Evolutionary conservation across 129 eudicot species (phyloP).

Genomic region (Centrapalus pauciflorus): DNA sequence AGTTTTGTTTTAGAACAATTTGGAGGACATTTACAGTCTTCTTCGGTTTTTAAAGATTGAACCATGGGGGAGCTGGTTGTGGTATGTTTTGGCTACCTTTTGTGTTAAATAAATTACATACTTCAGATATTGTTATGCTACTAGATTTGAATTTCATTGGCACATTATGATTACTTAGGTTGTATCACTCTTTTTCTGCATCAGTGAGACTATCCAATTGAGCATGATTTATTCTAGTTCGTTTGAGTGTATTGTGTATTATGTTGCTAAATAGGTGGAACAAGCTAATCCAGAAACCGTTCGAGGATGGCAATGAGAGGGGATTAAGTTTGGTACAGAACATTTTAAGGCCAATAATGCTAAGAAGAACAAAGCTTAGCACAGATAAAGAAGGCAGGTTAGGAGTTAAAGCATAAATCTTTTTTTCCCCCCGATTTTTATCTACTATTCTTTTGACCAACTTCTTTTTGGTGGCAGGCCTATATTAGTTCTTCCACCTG

Average conservation of each 20-base stretch:
- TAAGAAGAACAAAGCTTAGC: constrained; percentile 87
- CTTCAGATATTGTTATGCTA: neutral
- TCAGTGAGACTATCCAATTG: neutral
- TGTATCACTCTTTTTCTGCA: neutral
- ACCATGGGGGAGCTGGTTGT: constrained; percentile 99
- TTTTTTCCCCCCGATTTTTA: neutral
- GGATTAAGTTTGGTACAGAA: constrained; percentile 86
- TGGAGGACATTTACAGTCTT: constrained; percentile 91
- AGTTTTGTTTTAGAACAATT: constrained; percentile 62
- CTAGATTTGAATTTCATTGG: neutral
- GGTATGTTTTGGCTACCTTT: constrained; percentile 46
- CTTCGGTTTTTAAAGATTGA: constrained; percentile 89
- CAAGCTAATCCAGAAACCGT: constrained; percentile 92
- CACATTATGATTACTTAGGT: neutral
- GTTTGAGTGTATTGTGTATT: neutral
- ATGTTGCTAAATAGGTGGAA: constrained; percentile 88
- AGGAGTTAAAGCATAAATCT: constrained; percentile 3
- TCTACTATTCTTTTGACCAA: neutral
- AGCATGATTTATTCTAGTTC: neutral
- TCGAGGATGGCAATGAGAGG: constrained; percentile 94
- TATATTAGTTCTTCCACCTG: constrained; percentile 94
- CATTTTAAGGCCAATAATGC: constrained; percentile 83
- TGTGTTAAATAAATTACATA: neutral
- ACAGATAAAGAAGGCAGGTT: constrained; percentile 87
- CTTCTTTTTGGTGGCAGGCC: constrained; percentile 52